These are phyloP conservation scores for Candida hispaniensis DNA, from an alignment of 805 yeast species.

Conservation along the genomic window DNA sequence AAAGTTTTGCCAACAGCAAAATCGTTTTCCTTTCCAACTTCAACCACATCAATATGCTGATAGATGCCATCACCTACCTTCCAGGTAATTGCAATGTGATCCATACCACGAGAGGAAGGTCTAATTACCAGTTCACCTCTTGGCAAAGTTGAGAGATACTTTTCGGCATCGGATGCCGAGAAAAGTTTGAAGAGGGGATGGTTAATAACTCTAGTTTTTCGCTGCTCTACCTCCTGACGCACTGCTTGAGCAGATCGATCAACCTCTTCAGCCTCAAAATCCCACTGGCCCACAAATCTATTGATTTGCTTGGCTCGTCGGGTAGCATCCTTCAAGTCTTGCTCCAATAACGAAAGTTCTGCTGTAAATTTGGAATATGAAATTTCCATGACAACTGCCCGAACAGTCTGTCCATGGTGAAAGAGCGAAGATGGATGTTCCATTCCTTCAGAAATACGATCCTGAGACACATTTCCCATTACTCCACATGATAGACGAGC, in stretches of 20 bases:
- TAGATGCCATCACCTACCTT: slow-evolving; percentile 83
- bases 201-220: slow-evolving; percentile 68
- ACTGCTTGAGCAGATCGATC: slow-evolving; percentile 45
- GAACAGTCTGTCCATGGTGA: slow-evolving; percentile 65
- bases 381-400: slow-evolving; percentile 62
- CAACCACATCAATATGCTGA: slow-evolving; percentile 84
- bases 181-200: slow-evolving; percentile 86
- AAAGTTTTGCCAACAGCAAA: slow-evolving; percentile 46
- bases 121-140: slow-evolving; percentile 91
- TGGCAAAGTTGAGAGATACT: slow-evolving; percentile 72
- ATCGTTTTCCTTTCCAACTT: slow-evolving; percentile 56
- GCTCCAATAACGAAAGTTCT: slow-evolving; percentile 56
- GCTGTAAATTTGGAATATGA: slow-evolving; percentile 69
- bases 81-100: slow-evolving; percentile 91
- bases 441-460: slow-evolving; percentile 29
- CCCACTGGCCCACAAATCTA: slow-evolving; percentile 39
- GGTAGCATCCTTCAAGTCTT: slow-evolving; percentile 48
- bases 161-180: slow-evolving; percentile 83
- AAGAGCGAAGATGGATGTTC: slow-evolving; percentile 21
- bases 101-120: slow-evolving; percentile 84
- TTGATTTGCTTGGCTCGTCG: slow-evolving; percentile 27
- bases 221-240: slow-evolving; percentile 53
- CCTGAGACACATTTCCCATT: slow-evolving; percentile 39
- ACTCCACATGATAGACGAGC: slow-evolving; percentile 49
- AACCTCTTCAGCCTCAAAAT: slow-evolving; percentile 57